Conservation (phyloP, 2,329 filamentous ascomycete genomes). For the Ophiosphaerella herpotricha region DNA sequence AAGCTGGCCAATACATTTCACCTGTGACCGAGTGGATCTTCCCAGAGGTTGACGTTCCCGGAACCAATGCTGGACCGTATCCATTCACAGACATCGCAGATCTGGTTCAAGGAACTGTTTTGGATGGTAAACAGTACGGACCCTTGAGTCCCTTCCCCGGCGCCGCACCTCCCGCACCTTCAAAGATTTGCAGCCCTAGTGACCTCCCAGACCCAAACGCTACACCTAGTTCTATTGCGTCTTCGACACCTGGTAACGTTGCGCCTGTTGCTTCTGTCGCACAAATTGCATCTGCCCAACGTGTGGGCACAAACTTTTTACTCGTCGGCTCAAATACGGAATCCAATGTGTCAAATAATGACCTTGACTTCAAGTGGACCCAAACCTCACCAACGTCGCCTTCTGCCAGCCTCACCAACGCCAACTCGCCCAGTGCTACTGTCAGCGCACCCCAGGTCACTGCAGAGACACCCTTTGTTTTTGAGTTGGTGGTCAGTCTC, state of each 20-base stretch:
- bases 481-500: slow-evolving; percentile 34
- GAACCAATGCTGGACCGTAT: slow-evolving; percentile 36
- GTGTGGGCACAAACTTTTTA: slow-evolving; percentile 34
- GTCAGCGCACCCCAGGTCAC: slow-evolving; percentile 30
- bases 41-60: slow-evolving; percentile 49
- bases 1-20: slow-evolving; percentile 49
- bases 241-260: slow-evolving; percentile 1
- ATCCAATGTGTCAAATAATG: slow-evolving; percentile 20
- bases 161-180: slow-evolving; percentile 27
- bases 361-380: slow-evolving; percentile 40
- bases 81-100: slow-evolving; percentile 42
- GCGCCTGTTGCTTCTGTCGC: slow-evolving; percentile 21
- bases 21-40: slow-evolving; percentile 53
- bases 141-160: slow-evolving; percentile 48
- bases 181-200: slow-evolving; percentile 27
- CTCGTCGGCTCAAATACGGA: slow-evolving; percentile 36
- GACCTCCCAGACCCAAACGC: slow-evolving; percentile 22
- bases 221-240: slow-evolving; percentile 7
- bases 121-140: slow-evolving; percentile 41
- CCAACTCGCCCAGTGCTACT: slow-evolving; percentile 22
- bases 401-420: slow-evolving; percentile 26
- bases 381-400: slow-evolving; percentile 28
- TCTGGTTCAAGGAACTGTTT: slow-evolving; percentile 38
- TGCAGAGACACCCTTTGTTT: slow-evolving; percentile 28
- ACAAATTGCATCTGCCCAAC: slow-evolving; percentile 31